Percentiles rank a stretch among this genome's conserved stretches.
These are phyloP conservation scores for Ogataea hybrid DNA, from an alignment of 1,139 yeast genomes.

Conservation along the genomic window DNA sequence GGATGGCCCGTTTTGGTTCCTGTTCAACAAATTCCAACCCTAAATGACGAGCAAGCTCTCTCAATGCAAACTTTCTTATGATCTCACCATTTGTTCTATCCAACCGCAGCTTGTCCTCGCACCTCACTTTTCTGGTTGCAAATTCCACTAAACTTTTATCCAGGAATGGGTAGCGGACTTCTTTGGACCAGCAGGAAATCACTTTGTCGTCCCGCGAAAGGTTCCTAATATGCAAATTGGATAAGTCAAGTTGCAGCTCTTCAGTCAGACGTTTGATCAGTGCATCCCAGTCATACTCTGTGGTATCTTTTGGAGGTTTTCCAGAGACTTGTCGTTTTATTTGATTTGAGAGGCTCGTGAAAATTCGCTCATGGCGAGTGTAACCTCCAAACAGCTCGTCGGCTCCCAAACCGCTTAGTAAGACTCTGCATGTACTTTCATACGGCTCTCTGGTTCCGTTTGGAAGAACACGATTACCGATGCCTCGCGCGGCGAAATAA, in stretches of 20 bases:
- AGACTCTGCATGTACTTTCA: slow-evolving; percentile 58
- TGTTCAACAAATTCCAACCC: slow-evolving; percentile 56
- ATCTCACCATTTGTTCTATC: slow-evolving; percentile 34
- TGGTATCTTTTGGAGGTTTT: slow-evolving; percentile 24
- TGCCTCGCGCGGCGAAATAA: slow-evolving; percentile 77
- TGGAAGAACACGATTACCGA: slow-evolving; percentile 32
- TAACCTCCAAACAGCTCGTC: slow-evolving; percentile 96
- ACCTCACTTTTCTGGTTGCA: slow-evolving; percentile 48
- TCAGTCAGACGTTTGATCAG: slow-evolving; percentile 38
- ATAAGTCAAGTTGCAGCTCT: slow-evolving; percentile 69
- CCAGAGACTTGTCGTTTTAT: slow-evolving; percentile 22
- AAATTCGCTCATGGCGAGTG: slow-evolving; percentile 64
- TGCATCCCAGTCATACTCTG: slow-evolving; percentile 17
- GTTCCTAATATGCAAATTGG: slow-evolving; percentile 72
- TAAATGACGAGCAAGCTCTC: slow-evolving; percentile 56
- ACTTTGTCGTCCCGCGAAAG: slow-evolving; percentile 91
- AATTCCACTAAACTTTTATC: slow-evolving; percentile 59
- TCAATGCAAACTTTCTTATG: slow-evolving; percentile 58
- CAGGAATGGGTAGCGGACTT: slow-evolving; percentile 83
- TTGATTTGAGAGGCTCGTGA: slow-evolving; percentile 35
- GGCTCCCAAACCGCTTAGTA: slow-evolving; percentile 95
- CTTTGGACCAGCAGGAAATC: slow-evolving; percentile 83
- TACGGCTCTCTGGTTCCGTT: slow-evolving; percentile 31
- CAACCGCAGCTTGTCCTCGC: slow-evolving; percentile 45
- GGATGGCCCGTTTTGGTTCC: slow-evolving; percentile 94